These are phyloP conservation scores for Penicillium sp. DNA, from an alignment of 2,329 filamentous ascomycete genomes.

Conservation along the genomic window DNA sequence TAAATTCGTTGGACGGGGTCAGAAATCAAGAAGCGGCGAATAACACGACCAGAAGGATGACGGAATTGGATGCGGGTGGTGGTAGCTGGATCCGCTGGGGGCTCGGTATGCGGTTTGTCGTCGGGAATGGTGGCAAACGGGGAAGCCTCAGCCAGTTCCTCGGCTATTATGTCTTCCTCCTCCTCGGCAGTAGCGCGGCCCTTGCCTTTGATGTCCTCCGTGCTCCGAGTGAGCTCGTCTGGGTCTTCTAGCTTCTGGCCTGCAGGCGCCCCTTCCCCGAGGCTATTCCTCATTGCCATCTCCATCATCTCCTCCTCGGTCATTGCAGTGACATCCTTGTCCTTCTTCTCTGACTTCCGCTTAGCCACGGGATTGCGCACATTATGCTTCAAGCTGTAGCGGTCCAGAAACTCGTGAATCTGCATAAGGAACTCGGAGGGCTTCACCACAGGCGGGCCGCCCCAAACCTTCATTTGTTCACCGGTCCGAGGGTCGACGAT, in stretches of 20 bases:
- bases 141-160: constrained; percentile 33
- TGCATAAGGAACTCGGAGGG: constrained; percentile 81
- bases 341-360: constrained; percentile 64
- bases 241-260: constrained; percentile 65
- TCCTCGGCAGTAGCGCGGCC: constrained; percentile 47
- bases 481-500: constrained; percentile 94
- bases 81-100: constrained; percentile 61
- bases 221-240: constrained; percentile 74
- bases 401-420: constrained; percentile 91
- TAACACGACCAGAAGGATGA: constrained; percentile 75
- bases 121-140: constrained; percentile 68
- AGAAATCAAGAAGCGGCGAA: constrained; percentile 72
- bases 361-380: constrained; percentile 90
- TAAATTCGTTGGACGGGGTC: constrained; percentile 80
- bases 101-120: constrained; percentile 70
- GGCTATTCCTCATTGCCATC: constrained; percentile 83
- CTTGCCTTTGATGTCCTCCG: constrained; percentile 43
- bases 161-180: constrained; percentile 32
- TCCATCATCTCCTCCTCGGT: constrained; percentile 97
- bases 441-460: constrained; percentile 70
- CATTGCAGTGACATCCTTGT: constrained; percentile 76
- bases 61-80: constrained; percentile 91
- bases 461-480: constrained; percentile 96
- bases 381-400: constrained; percentile 81
- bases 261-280: constrained; percentile 52